These are phyloP conservation scores for Cyberlindnera subsufficiens DNA, from an alignment of 805 yeast species.

Conservation along the genomic window DNA sequence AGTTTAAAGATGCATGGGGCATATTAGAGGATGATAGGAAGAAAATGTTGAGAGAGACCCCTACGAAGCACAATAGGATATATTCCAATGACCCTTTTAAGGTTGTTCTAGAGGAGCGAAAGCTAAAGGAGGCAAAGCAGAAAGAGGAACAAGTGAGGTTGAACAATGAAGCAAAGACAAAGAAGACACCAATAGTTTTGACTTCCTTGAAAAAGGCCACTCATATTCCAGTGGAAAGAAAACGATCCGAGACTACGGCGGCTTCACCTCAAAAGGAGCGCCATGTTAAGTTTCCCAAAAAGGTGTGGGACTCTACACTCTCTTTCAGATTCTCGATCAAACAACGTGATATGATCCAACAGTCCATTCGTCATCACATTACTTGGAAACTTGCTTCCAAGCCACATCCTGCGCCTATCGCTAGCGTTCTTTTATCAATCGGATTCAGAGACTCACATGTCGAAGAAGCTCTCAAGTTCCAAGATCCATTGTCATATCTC, in stretches of 20 bases:
- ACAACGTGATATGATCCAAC: slow-evolving; percentile 57
- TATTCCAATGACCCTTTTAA: slow-evolving; percentile 77
- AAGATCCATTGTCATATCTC: slow-evolving; percentile 42
- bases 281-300: slow-evolving; percentile 33
- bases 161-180: slow-evolving; percentile 46
- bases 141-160: slow-evolving; percentile 41
- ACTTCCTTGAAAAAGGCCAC: slow-evolving; percentile 20
- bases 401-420: slow-evolving; percentile 4
- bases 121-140: slow-evolving; percentile 33
- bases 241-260: neutral
- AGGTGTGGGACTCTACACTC: slow-evolving; percentile 68
- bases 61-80: slow-evolving; percentile 39
- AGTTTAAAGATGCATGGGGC: slow-evolving; percentile 75
- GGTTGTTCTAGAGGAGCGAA: slow-evolving; percentile 53
- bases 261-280: slow-evolving; percentile 4
- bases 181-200: slow-evolving; percentile 41
- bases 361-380: slow-evolving; percentile 49
- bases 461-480: slow-evolving; percentile 61
- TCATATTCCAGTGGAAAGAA: neutral
- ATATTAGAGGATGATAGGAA: slow-evolving; percentile 60
- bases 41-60: slow-evolving; percentile 38
- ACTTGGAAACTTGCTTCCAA: slow-evolving; percentile 37
- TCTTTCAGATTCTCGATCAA: slow-evolving; percentile 63
- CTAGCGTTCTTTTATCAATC: slow-evolving; percentile 29
- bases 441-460: slow-evolving; percentile 73